Evolutionary conservation across 2,329 filamentous ascomycete species (phyloP).

Genomic region (Ilyonectria destructans): DNA sequence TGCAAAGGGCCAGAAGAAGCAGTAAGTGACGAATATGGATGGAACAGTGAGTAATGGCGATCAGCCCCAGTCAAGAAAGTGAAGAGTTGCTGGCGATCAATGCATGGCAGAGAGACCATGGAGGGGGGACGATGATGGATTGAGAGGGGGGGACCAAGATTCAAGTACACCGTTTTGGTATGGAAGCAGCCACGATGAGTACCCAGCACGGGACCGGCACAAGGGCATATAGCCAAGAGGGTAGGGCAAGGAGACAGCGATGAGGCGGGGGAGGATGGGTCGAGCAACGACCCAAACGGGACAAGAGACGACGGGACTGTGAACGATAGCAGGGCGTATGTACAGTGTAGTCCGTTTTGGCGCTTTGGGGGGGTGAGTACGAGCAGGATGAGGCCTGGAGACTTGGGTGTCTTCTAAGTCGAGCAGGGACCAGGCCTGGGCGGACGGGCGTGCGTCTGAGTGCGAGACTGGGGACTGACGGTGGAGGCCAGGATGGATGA

Average conservation of each 20-base stretch:
- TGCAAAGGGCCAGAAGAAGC: conserved; percentile 4
- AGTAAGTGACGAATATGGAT: neutral
- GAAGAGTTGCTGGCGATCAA: conserved; percentile 32
- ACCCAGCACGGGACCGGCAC: conserved; percentile 25
- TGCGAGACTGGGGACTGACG: conserved; percentile 16
- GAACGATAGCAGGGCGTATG: conserved; percentile 19
- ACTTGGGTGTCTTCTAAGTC: conserved; percentile 16
- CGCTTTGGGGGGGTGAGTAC: conserved; percentile 3
- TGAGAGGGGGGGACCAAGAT: conserved; percentile 32
- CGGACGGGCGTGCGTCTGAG: conserved; percentile 18
- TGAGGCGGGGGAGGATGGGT: conserved; percentile 26
- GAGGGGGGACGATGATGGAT: conserved; percentile 33
- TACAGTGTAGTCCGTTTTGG: conserved; percentile 9
- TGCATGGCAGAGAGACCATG: conserved; percentile 31
- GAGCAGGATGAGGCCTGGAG: conserved; percentile 14
- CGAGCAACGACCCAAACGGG: conserved; percentile 23
- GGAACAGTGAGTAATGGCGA: conserved; percentile 17
- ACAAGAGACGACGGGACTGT: conserved; percentile 9
- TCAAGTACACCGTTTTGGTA: conserved; percentile 39
- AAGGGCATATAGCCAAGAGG: conserved; percentile 26
- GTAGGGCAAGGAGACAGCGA: neutral
- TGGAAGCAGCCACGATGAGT: conserved; percentile 26
- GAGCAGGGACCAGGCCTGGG: conserved; percentile 16
- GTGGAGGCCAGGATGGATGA: neutral
- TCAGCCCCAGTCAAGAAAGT: conserved; percentile 20